A percentile compares a stretch with the other conserved stretches of the same genome.
phyloP scores from a whole-genome alignment of 768 basidiomycete genomes.

The Pseudohyphozyma bogoriensis region DNA sequence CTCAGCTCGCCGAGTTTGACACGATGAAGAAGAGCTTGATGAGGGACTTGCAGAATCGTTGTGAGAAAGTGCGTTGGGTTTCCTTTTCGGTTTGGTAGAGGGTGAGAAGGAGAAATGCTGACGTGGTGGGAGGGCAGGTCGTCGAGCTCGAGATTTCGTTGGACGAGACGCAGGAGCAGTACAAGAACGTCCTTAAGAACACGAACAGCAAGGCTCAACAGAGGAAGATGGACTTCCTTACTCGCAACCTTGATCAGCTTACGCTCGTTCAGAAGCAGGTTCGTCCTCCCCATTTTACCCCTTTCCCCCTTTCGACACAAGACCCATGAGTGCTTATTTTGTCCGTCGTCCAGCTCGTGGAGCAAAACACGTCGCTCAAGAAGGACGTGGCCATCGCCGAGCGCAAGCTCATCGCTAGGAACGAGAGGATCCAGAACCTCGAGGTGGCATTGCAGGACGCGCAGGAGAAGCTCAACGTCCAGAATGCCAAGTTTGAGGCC shows the following conservation, averaged over 20 bases:
- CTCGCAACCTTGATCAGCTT: constrained; percentile 89
- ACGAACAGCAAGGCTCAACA: constrained; percentile 97
- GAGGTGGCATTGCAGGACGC: constrained; percentile 87
- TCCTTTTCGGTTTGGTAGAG: neutral
- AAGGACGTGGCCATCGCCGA: constrained; percentile 96
- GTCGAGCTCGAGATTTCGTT: constrained; percentile 98
- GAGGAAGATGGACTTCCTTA: constrained; percentile 98
- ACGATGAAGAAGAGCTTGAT: constrained; percentile 97
- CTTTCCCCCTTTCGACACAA: too few relatives aligned
- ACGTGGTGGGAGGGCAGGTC: constrained; percentile 48
- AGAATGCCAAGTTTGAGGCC: constrained; percentile 91
- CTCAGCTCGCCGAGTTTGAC: constrained; percentile 97
- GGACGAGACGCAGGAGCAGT: constrained; percentile 97
- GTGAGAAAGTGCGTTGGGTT: constrained; percentile 68
- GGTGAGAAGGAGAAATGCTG: neutral
- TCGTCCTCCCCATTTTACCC: constrained; percentile 19
- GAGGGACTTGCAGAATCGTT: constrained; percentile 97
- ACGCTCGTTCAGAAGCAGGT: constrained; percentile 97
- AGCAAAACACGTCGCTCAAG: constrained; percentile 93
- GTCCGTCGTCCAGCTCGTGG: constrained; percentile 65
- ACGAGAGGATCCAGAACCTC: constrained; percentile 94
- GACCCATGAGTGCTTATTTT: too few relatives aligned
- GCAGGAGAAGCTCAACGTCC: constrained; percentile 77
- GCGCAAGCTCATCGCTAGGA: constrained; percentile 86
- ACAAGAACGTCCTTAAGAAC: constrained; percentile 95